A percentile compares a stretch with the other conserved stretches of the same genome.
phyloP scores from a whole-genome alignment of 129 eudicot genomes.

The Chrysanthemum seticuspe region DNA sequence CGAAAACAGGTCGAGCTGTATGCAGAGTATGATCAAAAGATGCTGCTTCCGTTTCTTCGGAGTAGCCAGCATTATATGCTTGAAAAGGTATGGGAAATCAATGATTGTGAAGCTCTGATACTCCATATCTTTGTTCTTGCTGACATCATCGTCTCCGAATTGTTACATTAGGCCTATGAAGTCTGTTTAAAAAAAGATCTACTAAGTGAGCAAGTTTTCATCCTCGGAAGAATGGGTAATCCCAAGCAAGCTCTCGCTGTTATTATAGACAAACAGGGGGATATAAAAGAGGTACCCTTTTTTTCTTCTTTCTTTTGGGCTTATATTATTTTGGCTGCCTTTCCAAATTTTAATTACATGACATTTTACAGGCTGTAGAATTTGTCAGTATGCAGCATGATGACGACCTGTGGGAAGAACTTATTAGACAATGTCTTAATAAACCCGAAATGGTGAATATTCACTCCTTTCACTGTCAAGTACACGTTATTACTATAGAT shows the following conservation, averaged over 20 bases:
- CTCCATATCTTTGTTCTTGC: slow-evolving; percentile 8
- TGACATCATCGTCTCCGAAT: slow-evolving; percentile 21
- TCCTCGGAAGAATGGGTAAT: slow-evolving; percentile 97
- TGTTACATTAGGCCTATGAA: slow-evolving; percentile 73
- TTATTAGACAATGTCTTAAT: slow-evolving; percentile 76
- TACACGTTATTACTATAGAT: not conserved
- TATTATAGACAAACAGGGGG: slow-evolving; percentile 79
- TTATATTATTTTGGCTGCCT: not conserved
- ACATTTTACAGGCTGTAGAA: slow-evolving; percentile 75
- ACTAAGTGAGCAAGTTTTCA: slow-evolving; percentile 85
- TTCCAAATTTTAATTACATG: slow-evolving; percentile 10
- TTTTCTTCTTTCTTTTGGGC: not conserved
- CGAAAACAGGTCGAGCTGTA: slow-evolving; percentile 83
- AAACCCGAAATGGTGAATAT: slow-evolving; percentile 91
- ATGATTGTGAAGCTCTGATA: not conserved
- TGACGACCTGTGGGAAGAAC: slow-evolving; percentile 98
- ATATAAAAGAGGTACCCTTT: slow-evolving; percentile 69
- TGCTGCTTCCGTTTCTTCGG: slow-evolving; percentile 94
- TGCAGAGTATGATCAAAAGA: slow-evolving; percentile 80
- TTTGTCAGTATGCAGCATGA: slow-evolving; percentile 94
- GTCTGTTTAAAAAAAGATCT: slow-evolving; percentile 73
- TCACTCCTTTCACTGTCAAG: not conserved
- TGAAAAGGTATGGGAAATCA: slow-evolving; percentile 66
- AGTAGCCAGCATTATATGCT: slow-evolving; percentile 94
- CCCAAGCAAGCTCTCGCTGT: slow-evolving; percentile 86